Evolutionary conservation across 306 rosid genomes (phyloP).

Genomic region (Quercus bicolor): DNA sequence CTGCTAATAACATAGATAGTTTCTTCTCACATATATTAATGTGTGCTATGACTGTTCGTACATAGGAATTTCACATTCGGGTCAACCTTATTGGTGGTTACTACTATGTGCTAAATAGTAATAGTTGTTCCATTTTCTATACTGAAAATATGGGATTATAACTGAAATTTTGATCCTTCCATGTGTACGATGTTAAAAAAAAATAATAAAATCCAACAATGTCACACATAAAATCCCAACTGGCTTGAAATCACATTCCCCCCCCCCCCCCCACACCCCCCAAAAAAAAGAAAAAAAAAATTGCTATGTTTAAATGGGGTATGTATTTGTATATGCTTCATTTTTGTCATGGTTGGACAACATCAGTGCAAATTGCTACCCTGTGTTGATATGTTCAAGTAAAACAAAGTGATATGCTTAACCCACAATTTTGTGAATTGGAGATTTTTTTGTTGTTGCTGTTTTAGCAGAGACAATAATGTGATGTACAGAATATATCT

Average conservation of each 20-base stretch:
- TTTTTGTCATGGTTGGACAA: neutral
- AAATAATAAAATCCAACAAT: no score
- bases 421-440: neutral
- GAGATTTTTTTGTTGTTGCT: neutral
- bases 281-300: neutral
- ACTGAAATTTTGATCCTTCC: conserved; percentile 5
- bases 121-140: neutral
- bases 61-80: neutral
- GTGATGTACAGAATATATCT: neutral
- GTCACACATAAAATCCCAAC: neutral
- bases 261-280: neutral
- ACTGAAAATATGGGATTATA: conserved; percentile 3
- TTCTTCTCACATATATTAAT: neutral
- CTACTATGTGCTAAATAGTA: neutral
- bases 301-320: neutral
- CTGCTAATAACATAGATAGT: neutral
- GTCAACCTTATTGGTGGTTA: neutral
- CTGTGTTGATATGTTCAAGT: neutral
- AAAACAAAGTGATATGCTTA: neutral
- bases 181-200: neutral
- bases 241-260: neutral
- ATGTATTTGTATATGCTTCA: neutral
- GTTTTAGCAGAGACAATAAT: neutral
- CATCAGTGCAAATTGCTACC: neutral
- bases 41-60: neutral